These are phyloP conservation scores for Myriosclerotinia scirpicola DNA, from an alignment of 2,329 filamentous ascomycete genomes.

Conservation along the genomic window DNA sequence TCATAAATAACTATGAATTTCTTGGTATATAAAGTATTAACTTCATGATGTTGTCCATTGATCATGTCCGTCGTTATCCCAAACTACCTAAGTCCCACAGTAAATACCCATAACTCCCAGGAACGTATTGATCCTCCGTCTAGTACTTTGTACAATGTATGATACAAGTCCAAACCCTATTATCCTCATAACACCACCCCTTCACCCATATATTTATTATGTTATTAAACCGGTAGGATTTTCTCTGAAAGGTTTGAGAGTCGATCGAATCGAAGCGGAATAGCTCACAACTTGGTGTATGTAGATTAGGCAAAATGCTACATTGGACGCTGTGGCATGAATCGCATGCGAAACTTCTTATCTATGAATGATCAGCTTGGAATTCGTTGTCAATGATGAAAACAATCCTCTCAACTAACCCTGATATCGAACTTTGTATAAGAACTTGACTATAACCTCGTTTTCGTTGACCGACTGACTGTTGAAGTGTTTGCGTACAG, in stretches of 20 bases:
- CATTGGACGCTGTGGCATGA: constrained; percentile 39
- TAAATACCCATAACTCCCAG: constrained; percentile 7
- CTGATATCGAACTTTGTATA: constrained; percentile 43
- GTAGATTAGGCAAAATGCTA: not conserved
- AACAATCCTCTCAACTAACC: constrained; percentile 30
- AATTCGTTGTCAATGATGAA: not conserved
- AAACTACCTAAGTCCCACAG: not conserved
- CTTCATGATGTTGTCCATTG: not conserved
- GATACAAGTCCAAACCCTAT: constrained; percentile 13
- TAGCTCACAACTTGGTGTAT: not conserved
- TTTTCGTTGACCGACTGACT: constrained; percentile 75
- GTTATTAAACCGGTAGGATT: constrained; percentile 23
- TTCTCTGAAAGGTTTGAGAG: not conserved
- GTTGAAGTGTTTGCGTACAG: constrained; percentile 82
- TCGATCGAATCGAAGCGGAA: constrained; percentile 4
- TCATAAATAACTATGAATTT: not conserved
- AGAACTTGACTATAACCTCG: constrained; percentile 69
- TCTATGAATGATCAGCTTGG: constrained; percentile 37
- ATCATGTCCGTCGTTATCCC: constrained; percentile 2
- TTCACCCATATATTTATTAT: not conserved
- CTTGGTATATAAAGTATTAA: not conserved
- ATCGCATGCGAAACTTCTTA: constrained; percentile 44
- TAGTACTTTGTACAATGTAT: constrained; percentile 8
- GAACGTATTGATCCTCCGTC: not conserved
- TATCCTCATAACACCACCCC: constrained; percentile 9